These are phyloP conservation scores for Linnemannia zychae DNA, from an alignment of 192 early-diverging fungal species.

Conservation along the genomic window DNA sequence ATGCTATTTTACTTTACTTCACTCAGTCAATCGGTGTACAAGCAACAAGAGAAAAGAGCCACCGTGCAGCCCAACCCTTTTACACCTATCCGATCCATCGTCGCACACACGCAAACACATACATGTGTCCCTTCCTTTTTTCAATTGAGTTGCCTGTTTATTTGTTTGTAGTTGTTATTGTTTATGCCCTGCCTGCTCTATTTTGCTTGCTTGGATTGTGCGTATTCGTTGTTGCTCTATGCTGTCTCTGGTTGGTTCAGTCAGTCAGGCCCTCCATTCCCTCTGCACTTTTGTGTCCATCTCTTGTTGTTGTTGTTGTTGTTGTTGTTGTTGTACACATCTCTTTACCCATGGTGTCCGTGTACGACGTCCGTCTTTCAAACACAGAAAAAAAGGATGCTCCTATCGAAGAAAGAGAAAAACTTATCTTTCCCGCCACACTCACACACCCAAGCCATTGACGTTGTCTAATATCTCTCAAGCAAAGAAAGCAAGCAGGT, in stretches of 20 bases:
- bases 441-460: too few relatives aligned
- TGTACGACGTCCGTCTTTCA: too few relatives aligned
- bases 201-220: neutral
- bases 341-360: neutral
- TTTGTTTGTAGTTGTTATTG: too few relatives aligned
- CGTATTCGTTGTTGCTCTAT: neutral
- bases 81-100: neutral
- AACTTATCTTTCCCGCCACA: neutral
- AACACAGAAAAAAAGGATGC: too few relatives aligned
- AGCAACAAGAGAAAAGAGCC: neutral
- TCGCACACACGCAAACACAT: neutral
- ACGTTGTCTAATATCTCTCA: too few relatives aligned
- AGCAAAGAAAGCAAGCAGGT: too few relatives aligned
- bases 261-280: neutral
- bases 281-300: neutral
- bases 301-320: too few relatives aligned
- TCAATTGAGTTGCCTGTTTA: neutral
- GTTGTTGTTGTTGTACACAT: too few relatives aligned
- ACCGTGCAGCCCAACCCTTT: neutral
- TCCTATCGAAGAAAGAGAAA: neutral
- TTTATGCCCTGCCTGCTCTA: conserved; percentile 10
- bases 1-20: neutral
- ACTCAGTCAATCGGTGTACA: neutral
- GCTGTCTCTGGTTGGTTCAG: neutral
- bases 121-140: neutral